Evolutionary conservation across 441 rosid species (phyloP), one percentile per base, ranked within the genome.

Genomic region (Bocquillonia castaneifolia): DNA sequence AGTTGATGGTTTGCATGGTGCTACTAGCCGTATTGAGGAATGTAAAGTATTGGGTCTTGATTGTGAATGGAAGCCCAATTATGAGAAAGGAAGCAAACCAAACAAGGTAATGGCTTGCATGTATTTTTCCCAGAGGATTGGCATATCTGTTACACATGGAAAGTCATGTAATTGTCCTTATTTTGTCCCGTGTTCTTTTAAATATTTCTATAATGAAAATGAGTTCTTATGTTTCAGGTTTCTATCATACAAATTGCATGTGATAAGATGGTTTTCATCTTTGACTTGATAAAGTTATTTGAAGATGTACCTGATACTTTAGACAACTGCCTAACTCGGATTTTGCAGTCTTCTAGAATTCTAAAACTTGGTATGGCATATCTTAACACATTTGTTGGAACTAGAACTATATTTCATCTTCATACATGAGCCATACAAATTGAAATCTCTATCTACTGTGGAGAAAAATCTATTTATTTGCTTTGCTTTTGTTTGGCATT

Each of bases 61-160:
- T 78, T 91, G 93, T 78, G 99, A 93, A 81, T 93, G 97, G 99
- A 93, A 87, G 76, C 99, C 97, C 37, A 93, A 87, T 82, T 85
- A 79, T 76, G 75, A 47, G 22, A 91, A 86, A 83, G 96, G 96
- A 66, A 68, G 85, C 79, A 81, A 80, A 77, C 89, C 86, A 28
- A 91, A 82, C 86, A 86, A 85, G 92, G 99, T 93, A 82, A 53
- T 44, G 29, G 18, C 28, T 2, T 64, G 56, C 45, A 15, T 44
- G 59, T 60, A n/a, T 72, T 69, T 60, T 36, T 76, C 29, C 2
- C 12, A 3, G 34, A 17, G 15, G 40, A 15, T 53, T 55, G 37
- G 6, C 50, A 12, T 39, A 29, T 28, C 63, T 55, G 17, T 66
- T 37, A 47, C 22, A 1, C 6, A 6, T 52, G 1, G 44, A 63